phyloP scores from a whole-genome alignment of 495 filamentous ascomycete genomes.

The Penicillium maclennaniae region DNA sequence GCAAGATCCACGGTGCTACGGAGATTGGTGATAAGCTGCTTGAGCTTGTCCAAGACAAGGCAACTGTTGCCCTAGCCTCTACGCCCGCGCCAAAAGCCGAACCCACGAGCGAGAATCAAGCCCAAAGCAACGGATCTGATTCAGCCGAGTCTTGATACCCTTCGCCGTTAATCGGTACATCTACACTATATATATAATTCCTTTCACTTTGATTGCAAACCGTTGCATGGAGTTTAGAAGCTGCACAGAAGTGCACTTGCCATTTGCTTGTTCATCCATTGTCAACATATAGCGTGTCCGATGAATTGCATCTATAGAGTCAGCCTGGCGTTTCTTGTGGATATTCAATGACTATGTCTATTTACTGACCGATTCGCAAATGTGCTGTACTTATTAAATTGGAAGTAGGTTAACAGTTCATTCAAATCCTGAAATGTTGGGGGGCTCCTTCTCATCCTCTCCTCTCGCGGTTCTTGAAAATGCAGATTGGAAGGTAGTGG shows the following conservation, averaged over 20 bases:
- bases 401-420: too few relatives aligned
- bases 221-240: not conserved
- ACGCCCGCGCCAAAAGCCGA: constrained; percentile 9
- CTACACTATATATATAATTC: constrained; percentile 18
- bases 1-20: constrained; percentile 76
- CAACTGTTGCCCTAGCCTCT: constrained; percentile 13
- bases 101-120: constrained; percentile 9
- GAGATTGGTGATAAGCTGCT: constrained; percentile 65
- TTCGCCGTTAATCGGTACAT: not conserved
- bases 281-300: constrained; percentile 17
- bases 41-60: constrained; percentile 63
- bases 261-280: constrained; percentile 9
- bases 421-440: too few relatives aligned
- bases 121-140: constrained; percentile 14
- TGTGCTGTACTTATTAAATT: too few relatives aligned
- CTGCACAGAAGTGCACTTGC: constrained; percentile 16
- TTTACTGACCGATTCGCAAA: not conserved
- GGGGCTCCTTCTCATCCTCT: too few relatives aligned
- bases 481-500: too few relatives aligned
- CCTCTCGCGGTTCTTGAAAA: too few relatives aligned
- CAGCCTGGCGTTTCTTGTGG: constrained; percentile 22
- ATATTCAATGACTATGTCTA: constrained; percentile 1
- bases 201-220: not conserved
- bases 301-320: constrained; percentile 22
- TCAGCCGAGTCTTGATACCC: constrained; percentile 11